Conservation (phyloP, 2,329 filamentous ascomycete species). For the Shiraia bambusicola region DNA sequence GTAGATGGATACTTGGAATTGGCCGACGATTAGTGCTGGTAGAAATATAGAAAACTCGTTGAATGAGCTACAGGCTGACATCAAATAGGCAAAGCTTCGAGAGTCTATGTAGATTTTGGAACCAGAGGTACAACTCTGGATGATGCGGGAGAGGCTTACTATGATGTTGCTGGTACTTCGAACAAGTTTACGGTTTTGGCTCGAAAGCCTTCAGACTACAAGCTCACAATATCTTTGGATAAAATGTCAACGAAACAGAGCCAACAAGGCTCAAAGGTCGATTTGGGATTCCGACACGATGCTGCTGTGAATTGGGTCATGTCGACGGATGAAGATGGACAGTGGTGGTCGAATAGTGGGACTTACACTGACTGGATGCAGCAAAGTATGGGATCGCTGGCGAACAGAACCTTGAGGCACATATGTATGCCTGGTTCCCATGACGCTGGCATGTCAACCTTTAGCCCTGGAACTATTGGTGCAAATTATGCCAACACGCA, state of each 20-base stretch:
- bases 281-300: conserved; percentile 41
- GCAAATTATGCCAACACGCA: conserved; percentile 48
- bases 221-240: conserved; percentile 35
- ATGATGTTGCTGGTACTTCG: conserved; percentile 30
- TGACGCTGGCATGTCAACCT: conserved; percentile 53
- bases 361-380: conserved; percentile 46
- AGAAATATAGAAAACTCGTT: background rate
- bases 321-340: conserved; percentile 37
- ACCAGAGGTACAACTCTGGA: conserved; percentile 30
- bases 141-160: conserved; percentile 42
- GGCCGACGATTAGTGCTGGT: conserved; percentile 37
- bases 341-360: conserved; percentile 41
- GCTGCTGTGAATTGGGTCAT: conserved; percentile 43
- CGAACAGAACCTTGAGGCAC: conserved; percentile 47
- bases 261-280: conserved; percentile 31
- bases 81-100: conserved; percentile 26
- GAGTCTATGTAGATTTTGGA: conserved; percentile 37
- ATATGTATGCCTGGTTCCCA: conserved; percentile 54
- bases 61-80: background rate
- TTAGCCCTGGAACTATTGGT: conserved; percentile 43
- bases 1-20: conserved; percentile 42
- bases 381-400: conserved; percentile 40
- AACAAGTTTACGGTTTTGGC: conserved; percentile 36
- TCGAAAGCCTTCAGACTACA: conserved; percentile 32
- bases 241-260: conserved; percentile 37